Evolutionary conservation across 75 land plant genomes (phyloP).

Genomic region (Picea glauca): DNA sequence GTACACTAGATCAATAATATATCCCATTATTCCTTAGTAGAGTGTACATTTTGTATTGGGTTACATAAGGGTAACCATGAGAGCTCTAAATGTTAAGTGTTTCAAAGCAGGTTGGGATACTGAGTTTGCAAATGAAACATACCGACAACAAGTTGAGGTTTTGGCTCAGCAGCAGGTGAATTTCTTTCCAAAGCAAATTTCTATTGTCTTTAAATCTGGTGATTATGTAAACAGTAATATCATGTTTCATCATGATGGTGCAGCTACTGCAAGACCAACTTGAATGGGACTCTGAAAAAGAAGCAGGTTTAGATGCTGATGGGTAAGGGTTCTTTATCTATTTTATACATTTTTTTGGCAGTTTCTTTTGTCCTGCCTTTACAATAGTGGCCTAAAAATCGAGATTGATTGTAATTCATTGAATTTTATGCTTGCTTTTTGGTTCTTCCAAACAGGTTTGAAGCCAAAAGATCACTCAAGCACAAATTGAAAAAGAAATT

Average conservation of each 20-base stretch:
- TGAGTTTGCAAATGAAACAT: slow-evolving; percentile 92
- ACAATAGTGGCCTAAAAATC: no score
- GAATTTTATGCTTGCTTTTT: not conserved
- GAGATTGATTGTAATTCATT: no score
- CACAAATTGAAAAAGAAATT: slow-evolving; percentile 62
- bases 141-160: slow-evolving; percentile 91
- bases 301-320: slow-evolving; percentile 35
- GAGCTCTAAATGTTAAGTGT: not conserved
- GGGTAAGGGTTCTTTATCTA: slow-evolving; percentile 18
- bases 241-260: not conserved
- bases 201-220: not conserved
- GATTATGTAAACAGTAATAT: not conserved
- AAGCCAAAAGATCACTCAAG: slow-evolving; percentile 15
- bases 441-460: slow-evolving; percentile 25
- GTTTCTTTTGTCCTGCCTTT: not conserved
- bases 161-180: slow-evolving; percentile 90
- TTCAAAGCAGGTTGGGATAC: slow-evolving; percentile 90
- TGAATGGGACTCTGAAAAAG: slow-evolving; percentile 41
- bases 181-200: not conserved
- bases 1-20: not conserved
- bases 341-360: not conserved
- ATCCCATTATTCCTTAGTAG: not conserved
- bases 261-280: slow-evolving; percentile 43
- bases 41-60: no score
- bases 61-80: no score